These are phyloP conservation scores for Lentinula detonsa DNA, from an alignment of 768 basidiomycete genomes.

Conservation along the genomic window DNA sequence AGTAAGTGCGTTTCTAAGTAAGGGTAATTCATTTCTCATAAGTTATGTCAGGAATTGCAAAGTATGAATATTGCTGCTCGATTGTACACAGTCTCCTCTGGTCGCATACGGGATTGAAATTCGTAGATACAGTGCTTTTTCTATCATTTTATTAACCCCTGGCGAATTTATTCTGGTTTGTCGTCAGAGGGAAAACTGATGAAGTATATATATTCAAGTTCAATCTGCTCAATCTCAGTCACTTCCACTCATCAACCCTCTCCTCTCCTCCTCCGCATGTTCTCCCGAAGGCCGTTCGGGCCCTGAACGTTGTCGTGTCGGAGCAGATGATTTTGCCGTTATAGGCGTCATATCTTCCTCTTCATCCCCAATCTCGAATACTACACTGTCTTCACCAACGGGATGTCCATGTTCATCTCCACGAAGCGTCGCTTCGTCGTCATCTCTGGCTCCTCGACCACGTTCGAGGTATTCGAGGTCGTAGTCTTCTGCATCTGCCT, in stretches of 20 bases:
- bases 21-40: not conserved
- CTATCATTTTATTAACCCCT: conserved; percentile 6
- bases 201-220: too few species aligned
- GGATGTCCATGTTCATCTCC: conserved; percentile 48
- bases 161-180: not conserved
- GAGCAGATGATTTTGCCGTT: conserved; percentile 27
- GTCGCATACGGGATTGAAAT: conserved; percentile 68
- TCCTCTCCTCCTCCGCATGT: conserved; percentile 52
- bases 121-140: conserved; percentile 6
- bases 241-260: conserved; percentile 43
- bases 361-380: conserved; percentile 90
- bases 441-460: conserved; percentile 46
- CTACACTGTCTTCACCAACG: conserved; percentile 61
- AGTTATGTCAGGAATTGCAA: conserved; percentile 67
- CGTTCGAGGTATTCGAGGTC: conserved; percentile 72
- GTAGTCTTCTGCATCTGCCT: conserved; percentile 90
- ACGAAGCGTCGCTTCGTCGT: conserved; percentile 70
- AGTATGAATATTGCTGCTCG: conserved; percentile 94
- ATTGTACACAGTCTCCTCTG: conserved; percentile 80
- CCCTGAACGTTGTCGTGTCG: conserved; percentile 30
- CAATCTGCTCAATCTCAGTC: conserved; percentile 4
- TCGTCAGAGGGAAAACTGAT: not conserved
- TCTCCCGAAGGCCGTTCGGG: conserved; percentile 39
- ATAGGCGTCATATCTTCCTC: conserved; percentile 49
- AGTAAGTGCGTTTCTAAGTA: conserved; percentile 29